Evolutionary conservation across 2,329 filamentous ascomycete genomes (phyloP).

Genomic region (Aspergillus glaucus): DNA sequence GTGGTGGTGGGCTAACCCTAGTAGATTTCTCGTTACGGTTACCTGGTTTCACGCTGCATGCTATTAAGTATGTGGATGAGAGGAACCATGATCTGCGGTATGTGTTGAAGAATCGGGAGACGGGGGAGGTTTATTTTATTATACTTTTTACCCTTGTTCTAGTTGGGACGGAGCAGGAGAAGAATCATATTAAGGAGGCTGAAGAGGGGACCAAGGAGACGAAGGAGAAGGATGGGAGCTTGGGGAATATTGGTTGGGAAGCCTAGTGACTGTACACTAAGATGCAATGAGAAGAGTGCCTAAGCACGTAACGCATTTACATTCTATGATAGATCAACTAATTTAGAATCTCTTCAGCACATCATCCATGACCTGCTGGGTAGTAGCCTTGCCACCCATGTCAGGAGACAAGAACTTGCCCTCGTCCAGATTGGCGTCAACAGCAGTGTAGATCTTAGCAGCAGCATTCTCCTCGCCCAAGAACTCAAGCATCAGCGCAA

Average conservation of each 20-base stretch:
- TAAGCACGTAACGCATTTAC: background rate
- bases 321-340: background rate
- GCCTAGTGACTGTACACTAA: conserved; percentile 16
- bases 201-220: conserved; percentile 2
- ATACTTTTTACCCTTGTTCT: conserved; percentile 70
- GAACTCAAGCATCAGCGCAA: conserved; percentile 95
- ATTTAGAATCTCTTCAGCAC: conserved; percentile 72
- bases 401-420: conserved; percentile 80
- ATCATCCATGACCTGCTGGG: conserved; percentile 79
- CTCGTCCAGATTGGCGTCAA: conserved; percentile 83
- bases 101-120: conserved; percentile 74
- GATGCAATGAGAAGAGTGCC: background rate
- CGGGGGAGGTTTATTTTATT: conserved; percentile 70
- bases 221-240: conserved; percentile 6
- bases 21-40: conserved; percentile 34
- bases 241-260: conserved; percentile 21
- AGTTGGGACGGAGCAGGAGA: conserved; percentile 16
- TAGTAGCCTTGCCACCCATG: conserved; percentile 78
- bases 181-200: conserved; percentile 9
- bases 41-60: conserved; percentile 30
- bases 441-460: conserved; percentile 81
- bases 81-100: conserved; percentile 86
- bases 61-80: conserved; percentile 42
- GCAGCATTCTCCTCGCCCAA: conserved; percentile 80
- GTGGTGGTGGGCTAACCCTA: background rate